Conservation (phyloP, 257 asterid genomes). For the Capsicum pubescens region DNA sequence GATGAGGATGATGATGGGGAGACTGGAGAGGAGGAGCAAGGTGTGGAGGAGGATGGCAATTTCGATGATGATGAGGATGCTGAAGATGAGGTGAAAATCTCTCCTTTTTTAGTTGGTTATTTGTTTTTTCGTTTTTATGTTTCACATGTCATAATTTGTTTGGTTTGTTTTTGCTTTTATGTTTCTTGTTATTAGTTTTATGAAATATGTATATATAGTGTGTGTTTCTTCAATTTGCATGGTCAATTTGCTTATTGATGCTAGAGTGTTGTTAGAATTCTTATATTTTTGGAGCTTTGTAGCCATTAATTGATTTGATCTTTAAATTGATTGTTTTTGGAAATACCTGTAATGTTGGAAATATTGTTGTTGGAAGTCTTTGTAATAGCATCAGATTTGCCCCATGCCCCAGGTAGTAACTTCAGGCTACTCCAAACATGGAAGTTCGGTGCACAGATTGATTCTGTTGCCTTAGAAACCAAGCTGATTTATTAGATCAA, state of each 20-base stretch:
- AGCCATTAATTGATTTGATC: not conserved
- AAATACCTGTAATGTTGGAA: not conserved
- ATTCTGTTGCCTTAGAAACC: not conserved
- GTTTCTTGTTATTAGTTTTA: not conserved
- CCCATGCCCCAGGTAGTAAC: not conserved
- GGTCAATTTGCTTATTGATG: conserved; percentile 1
- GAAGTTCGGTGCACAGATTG: not conserved
- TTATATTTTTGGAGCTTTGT: not conserved
- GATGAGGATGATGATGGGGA: conserved; percentile 91
- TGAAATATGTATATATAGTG: not conserved
- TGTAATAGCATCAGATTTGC: not conserved
- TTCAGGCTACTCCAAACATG: not conserved
- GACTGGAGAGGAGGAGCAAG: conserved; percentile 84
- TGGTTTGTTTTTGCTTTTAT: not conserved
- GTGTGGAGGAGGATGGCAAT: conserved; percentile 66
- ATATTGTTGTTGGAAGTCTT: not conserved
- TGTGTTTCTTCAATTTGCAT: not conserved
- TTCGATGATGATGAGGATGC: conserved; percentile 80
- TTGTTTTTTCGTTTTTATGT: not conserved
- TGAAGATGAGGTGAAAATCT: conserved; percentile 74
- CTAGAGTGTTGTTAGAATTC: not conserved
- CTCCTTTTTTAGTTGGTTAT: not conserved
- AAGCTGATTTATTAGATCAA: not conserved
- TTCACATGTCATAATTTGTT: not conserved
- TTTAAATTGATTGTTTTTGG: not conserved